A percentile compares a stretch with the other conserved stretches of the same genome.
Evolutionary conservation across 2,329 filamentous ascomycete species (phyloP).

Genomic region (Microsporum audouinii): DNA sequence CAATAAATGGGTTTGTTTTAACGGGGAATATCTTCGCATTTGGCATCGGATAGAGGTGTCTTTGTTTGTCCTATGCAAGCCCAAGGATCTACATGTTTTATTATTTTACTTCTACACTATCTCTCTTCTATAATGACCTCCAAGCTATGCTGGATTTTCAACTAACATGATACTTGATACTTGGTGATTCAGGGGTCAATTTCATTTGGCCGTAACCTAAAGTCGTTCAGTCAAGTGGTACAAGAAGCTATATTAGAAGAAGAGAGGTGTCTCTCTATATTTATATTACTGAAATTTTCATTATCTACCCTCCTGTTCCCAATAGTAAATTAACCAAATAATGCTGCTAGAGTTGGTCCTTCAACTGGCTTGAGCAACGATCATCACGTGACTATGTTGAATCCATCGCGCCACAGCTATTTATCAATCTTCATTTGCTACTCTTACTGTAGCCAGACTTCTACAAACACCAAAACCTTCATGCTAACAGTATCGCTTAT

Average conservation of each 20-base stretch:
- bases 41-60: background rate
- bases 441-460: too few relatives aligned
- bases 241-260: too few relatives aligned
- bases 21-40: background rate
- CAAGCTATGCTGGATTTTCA: background rate
- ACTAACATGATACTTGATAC: background rate
- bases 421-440: background rate
- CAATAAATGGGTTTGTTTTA: constrained; percentile 2
- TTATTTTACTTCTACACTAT: background rate
- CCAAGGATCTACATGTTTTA: background rate
- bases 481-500: too few relatives aligned
- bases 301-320: too few relatives aligned
- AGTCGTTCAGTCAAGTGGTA: too few relatives aligned
- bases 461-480: background rate
- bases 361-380: background rate
- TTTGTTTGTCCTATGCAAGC: background rate
- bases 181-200: background rate
- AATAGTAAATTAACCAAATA: too few relatives aligned
- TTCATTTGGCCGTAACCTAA: too few relatives aligned
- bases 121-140: background rate
- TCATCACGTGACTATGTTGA: background rate
- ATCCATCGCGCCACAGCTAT: background rate
- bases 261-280: too few relatives aligned
- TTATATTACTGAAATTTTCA: too few relatives aligned
- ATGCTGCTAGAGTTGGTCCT: too few relatives aligned